These are phyloP conservation scores for Cylindricascospora bacillispora DNA, from an alignment of 1,139 yeast genomes.

Conservation along the genomic window DNA sequence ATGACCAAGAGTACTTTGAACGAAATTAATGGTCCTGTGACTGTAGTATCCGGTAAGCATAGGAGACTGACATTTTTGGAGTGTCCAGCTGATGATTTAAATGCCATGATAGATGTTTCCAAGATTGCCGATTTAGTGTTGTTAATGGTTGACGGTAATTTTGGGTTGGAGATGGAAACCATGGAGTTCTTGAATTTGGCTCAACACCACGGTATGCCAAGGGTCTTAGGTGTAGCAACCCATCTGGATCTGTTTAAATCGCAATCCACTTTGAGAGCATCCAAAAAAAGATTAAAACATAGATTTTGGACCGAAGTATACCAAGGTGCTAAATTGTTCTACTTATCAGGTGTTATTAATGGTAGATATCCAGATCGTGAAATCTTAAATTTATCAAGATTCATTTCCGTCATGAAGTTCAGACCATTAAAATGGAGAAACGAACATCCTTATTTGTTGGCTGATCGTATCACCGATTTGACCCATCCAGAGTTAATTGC, in stretches of 20 bases:
- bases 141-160: slow-evolving; percentile 87
- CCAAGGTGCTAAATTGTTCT: slow-evolving; percentile 93
- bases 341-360: slow-evolving; percentile 88
- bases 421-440: slow-evolving; percentile 98
- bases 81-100: slow-evolving; percentile 74
- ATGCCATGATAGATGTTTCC: slow-evolving; percentile 93
- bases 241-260: slow-evolving; percentile 90
- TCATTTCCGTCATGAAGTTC: slow-evolving; percentile 94
- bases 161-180: slow-evolving; percentile 98
- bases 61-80: slow-evolving; percentile 88
- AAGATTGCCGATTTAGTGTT: slow-evolving; percentile 89
- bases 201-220: slow-evolving; percentile 98
- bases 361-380: slow-evolving; percentile 98
- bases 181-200: slow-evolving; percentile 96
- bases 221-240: slow-evolving; percentile 90
- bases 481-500: slow-evolving; percentile 83
- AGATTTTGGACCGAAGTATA: slow-evolving; percentile 99
- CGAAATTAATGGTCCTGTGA: slow-evolving; percentile 91
- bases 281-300: slow-evolving; percentile 84
- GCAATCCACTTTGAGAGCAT: slow-evolving; percentile 77
- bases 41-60: slow-evolving; percentile 94
- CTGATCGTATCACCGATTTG: slow-evolving; percentile 88
- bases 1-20: slow-evolving; percentile 77
- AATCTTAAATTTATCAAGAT: slow-evolving; percentile 78
- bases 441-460: slow-evolving; percentile 88